A percentile compares a stretch with the other conserved stretches of the same genome.
Conservation (phyloP, 139 green algal species). For the Micromonas pusilla region DNA sequence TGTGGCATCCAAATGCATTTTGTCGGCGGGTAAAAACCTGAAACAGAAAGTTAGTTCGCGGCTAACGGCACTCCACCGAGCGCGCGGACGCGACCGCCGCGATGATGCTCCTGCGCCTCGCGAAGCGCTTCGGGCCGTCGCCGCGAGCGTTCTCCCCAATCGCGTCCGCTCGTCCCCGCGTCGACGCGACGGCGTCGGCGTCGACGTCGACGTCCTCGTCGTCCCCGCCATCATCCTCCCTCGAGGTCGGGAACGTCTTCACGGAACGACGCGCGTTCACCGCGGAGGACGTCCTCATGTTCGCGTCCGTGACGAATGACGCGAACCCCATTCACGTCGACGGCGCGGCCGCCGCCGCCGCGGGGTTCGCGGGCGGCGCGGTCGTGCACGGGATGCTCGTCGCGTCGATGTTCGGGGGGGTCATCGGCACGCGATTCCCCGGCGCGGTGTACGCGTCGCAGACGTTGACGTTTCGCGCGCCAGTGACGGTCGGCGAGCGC, state of each 20-base stretch:
- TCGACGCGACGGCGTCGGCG: background rate
- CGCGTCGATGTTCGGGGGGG: constrained; percentile 62
- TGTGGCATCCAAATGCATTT: too few relatives aligned
- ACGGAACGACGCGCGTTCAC: constrained; percentile 33
- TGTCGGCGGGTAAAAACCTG: too few relatives aligned
- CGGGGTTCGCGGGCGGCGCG: background rate
- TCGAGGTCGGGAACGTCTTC: background rate
- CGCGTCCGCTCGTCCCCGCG: background rate
- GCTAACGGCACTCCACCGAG: too few relatives aligned
- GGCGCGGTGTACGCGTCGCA: constrained; percentile 62
- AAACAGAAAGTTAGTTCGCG: too few relatives aligned
- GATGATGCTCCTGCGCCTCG: too few relatives aligned
- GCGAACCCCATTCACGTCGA: constrained; percentile 52
- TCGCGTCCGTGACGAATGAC: constrained; percentile 53
- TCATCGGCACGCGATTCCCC: constrained; percentile 59
- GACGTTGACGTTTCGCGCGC: constrained; percentile 51
- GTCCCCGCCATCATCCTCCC: background rate
- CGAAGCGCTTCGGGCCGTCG: too few relatives aligned
- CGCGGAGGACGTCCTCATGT: constrained; percentile 42
- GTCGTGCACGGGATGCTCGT: constrained; percentile 65
- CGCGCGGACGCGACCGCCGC: too few relatives aligned
- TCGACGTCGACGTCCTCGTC: background rate
- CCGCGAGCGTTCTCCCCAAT: background rate
- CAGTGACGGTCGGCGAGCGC: constrained; percentile 37
- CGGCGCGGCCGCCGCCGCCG: background rate